Evolutionary conservation across 768 basidiomycete genomes (phyloP), one percentile per base, ranked within the genome.

Genomic region (Rhodotorula graminis): DNA sequence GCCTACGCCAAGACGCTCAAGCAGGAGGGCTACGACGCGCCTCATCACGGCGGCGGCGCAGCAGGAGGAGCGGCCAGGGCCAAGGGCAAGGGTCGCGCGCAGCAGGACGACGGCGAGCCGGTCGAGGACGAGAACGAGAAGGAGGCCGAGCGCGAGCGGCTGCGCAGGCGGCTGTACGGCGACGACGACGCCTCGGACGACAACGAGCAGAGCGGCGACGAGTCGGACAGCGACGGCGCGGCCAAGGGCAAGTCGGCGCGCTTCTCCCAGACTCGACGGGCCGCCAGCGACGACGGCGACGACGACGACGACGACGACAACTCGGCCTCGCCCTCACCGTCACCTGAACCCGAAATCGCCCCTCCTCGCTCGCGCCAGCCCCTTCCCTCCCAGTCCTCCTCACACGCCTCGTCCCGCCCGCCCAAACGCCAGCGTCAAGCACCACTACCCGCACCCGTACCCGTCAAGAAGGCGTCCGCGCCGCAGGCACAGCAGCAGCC

Each of bases 1-100:
- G 47, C 61, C 29, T 70, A 73, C 63, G 62, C 66, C 21, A 73
- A 73, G 67, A 69, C 65, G 6, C 67, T 76, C 59, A 65, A 67
- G 40, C 69, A 69, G 33, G 74, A 69, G 29, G 74, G 74, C 18
- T 76, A 76, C 65, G 69, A 59, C 21, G 21, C 37, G 0, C 23
- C 25, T 29, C 56, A 61, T 33, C n/a, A n/a, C n/a, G n/a, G n/a
- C n/a, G 14, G n/a, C 18, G 42, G 9, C 44, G 44, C 44, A 12
- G 44, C 8, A 46, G 44, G 6, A 46, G 33, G 56, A 37, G 50
- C 47, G 11, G 16, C 29, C 14, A 31, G 60, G 0, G 33, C 25
- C 61, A 63, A 63, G 61, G 71, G 70, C n/a, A 42, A 59, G 47
- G 40, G 61, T 2, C 31, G 49, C n/a, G 37, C 47, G 12, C 8